Base-by-base conservation (phyloP, 2,329 filamentous ascomycete species). In the Beauveria rudraprayagi region DNA sequence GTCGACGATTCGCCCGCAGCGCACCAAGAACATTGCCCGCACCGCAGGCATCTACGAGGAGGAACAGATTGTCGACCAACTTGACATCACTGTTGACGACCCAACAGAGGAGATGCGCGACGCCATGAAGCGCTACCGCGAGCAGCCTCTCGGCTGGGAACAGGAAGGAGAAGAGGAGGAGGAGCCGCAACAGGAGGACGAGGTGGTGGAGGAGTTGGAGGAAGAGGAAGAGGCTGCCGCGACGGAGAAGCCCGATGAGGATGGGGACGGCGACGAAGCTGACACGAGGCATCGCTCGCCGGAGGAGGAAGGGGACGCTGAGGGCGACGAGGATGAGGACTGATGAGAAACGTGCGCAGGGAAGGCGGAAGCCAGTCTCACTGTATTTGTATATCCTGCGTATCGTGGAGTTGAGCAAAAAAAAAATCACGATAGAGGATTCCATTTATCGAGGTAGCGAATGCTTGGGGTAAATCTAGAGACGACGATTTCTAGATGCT, bases 21-120 rank as follows among this genome's bases (percentile, higher is more conserved):
- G 85, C 62, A 81, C 79, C 63, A 86, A 83, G 77, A 85, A 85
- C 68, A 85, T 87, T 65, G 79, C 82, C 51, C 80, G 81, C 52
- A 81, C 76, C 37, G 75, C 75, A 50, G 80, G 77, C 61, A 70
- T 78, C 30, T 67, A 76, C 41, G 76, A 80, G 58, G 77, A 80
- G 61, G 78, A 80, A 65, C 75, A 80, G 66, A 76, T 78, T 44
- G 75, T 85, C 14, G 82, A 86, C 65, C 78, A 84, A 66, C 73
- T 85, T 53, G 79, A 84, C 56, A 73, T 86, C 26, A 76, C 75
- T 9, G 75, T 87, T 16, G 75, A 79, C 37, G 82, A 85, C 47
- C 83, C 83, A 8, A 77, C 75, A 34, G 82, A 84, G 51, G 77
- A 81, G 16, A 78, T 83, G 68, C 74, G 71, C 50, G 73, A 74